Evolutionary conservation across 208 protist genomes (phyloP), one percentile per base, ranked within the genome.

Genomic region (Pavlovales sp.): DNA sequence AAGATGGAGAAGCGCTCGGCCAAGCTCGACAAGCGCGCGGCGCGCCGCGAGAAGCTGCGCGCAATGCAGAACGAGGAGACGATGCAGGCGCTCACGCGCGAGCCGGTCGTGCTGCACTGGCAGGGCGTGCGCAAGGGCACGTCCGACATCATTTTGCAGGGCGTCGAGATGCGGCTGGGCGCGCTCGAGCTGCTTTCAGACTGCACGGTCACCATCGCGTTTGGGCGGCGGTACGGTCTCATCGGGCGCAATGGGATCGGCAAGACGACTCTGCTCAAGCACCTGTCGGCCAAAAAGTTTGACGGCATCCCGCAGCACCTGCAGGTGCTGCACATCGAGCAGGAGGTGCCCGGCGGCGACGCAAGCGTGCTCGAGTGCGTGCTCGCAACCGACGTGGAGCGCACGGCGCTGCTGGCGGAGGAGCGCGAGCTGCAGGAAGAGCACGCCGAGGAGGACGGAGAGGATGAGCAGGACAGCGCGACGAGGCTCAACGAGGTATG

Each of bases 241-340:
- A 81, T 91, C 57, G 83, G 83, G 10, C n/a, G 47, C 10, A 90
- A 90, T 78, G 96, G 96, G 79, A 91, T 94, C 0, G 96, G 96
- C 90, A 97, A 97, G 93, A 97, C 96, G 34, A 98, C 97, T 22
- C 93, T 99, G 30, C 94, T 99, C 78, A 89, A 85, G 76, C 91
- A 30, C 82, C 86, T 85, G 34, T 38, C 81, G 5, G 81, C 81
- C 34, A 44, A 85, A 37, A 95, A 96, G 77, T 92, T 98, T 46
- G 95, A 97, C 67, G 96, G 94, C 28, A 97, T 99, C 38, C 98
- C 97, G 38, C 94, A 94, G 36, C 96, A 98, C 94, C 92, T 99
- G 81, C 95, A 98, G 89, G 98, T 99, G 79, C 92, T 99, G 22
- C 97, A 99, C 91, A 96, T 99, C 47, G 97, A 99, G 92, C 97